These are phyloP conservation scores for Neohortaea acidophila DNA, from an alignment of 495 filamentous ascomycete species.

Conservation along the genomic window DNA sequence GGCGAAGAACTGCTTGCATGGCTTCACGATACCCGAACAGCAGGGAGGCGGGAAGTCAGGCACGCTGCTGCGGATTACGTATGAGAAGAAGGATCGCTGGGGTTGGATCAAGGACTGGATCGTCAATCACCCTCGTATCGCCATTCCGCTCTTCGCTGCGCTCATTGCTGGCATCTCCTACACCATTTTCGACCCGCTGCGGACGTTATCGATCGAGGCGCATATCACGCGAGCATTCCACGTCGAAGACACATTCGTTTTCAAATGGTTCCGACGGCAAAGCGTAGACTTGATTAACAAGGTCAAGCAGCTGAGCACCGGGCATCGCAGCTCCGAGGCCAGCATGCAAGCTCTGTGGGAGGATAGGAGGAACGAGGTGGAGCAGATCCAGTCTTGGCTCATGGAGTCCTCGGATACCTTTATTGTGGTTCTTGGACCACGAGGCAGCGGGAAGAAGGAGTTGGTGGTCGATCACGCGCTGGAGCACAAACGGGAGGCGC, in stretches of 20 bases:
- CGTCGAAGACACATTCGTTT: conserved; percentile 50
- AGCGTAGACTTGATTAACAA: conserved; percentile 49
- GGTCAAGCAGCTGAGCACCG: conserved; percentile 30
- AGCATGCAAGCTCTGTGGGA: conserved; percentile 74
- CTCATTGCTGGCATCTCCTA: conserved; percentile 71
- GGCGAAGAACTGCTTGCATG: conserved; percentile 88
- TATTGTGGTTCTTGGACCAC: conserved; percentile 82
- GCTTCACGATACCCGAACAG: conserved; percentile 44
- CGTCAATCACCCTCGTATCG: conserved; percentile 71
- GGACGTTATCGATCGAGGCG: conserved; percentile 78
- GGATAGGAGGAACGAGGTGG: conserved; percentile 65
- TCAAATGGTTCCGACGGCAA: conserved; percentile 68
- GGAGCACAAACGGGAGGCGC: conserved; percentile 43
- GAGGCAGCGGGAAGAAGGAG: conserved; percentile 81
- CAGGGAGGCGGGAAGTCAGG: conserved; percentile 56
- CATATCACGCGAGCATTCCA: conserved; percentile 69
- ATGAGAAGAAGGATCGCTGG: conserved; percentile 57
- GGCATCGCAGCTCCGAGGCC: conserved; percentile 30
- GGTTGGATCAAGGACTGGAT: conserved; percentile 81
- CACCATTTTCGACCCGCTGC: conserved; percentile 73
- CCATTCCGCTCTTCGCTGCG: conserved; percentile 68
- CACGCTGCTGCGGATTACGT: conserved; percentile 63
- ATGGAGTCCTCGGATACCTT: conserved; percentile 80
- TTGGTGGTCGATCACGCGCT: conserved; percentile 74
- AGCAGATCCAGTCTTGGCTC: conserved; percentile 70